Conservation (phyloP, 2,329 filamentous ascomycete genomes). For the Daldinia sp. region DNA sequence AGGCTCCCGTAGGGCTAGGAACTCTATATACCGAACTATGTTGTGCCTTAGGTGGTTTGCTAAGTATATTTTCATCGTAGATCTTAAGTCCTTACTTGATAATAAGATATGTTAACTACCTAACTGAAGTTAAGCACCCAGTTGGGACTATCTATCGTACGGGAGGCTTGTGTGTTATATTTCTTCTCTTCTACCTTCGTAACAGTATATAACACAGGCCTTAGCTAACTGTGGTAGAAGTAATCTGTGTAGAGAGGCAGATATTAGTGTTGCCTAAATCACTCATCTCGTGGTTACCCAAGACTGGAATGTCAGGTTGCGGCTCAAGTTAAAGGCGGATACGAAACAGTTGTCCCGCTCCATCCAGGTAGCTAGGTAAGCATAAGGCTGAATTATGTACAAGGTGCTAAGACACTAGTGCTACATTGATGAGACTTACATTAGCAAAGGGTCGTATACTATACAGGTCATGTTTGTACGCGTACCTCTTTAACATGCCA, state of each 20-base stretch:
- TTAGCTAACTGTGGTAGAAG: background rate
- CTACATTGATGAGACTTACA: background rate
- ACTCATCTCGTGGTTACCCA: background rate
- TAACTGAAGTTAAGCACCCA: background rate
- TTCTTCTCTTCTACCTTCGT: background rate
- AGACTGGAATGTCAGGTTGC: background rate
- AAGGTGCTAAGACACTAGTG: background rate
- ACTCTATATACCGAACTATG: background rate
- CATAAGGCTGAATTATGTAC: background rate
- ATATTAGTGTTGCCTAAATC: background rate
- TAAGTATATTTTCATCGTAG: background rate
- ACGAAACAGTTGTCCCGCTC: background rate
- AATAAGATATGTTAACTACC: background rate
- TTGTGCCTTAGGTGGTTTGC: background rate
- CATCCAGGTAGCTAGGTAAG: background rate
- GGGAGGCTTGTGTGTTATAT: background rate
- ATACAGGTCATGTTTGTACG: background rate
- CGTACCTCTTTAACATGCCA: background rate
- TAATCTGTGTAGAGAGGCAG: background rate
- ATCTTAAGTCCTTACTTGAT: background rate
- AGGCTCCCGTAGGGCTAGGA: constrained; percentile 18
- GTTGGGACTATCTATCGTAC: background rate
- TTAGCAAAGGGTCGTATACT: background rate
- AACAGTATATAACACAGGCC: background rate
- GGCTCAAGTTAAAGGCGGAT: background rate